Percentiles rank a stretch among this genome's conserved stretches.
phyloP scores from a whole-genome alignment of 495 filamentous ascomycete species.

The Tuber borchii region DNA sequence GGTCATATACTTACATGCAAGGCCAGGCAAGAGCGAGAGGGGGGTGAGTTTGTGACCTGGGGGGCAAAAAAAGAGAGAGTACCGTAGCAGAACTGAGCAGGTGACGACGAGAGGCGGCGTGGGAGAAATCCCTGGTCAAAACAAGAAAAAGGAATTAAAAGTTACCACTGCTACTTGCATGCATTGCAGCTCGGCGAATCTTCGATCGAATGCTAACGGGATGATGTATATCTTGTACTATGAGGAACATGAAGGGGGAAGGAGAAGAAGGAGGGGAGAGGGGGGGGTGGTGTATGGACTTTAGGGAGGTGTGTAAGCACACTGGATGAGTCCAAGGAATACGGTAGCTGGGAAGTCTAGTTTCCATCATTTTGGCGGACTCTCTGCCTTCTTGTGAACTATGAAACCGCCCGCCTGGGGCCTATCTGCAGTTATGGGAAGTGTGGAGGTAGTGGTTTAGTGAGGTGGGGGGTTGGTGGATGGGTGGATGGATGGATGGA shows the following conservation, averaged over 20 bases:
- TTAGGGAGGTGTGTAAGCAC: slow-evolving; percentile 24
- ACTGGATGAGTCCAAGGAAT: slow-evolving; percentile 6
- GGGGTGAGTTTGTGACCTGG: slow-evolving; percentile 38
- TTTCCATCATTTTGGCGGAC: slow-evolving; percentile 35
- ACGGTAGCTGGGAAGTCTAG: slow-evolving; percentile 27
- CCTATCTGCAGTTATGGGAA: slow-evolving; percentile 23
- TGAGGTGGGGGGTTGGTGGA: slow-evolving; percentile 27
- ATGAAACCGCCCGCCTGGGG: slow-evolving; percentile 33
- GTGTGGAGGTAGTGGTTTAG: slow-evolving; percentile 1
- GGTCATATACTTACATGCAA: slow-evolving; percentile 36
- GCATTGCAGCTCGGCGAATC: slow-evolving; percentile 40
- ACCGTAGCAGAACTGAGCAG: slow-evolving; percentile 32
- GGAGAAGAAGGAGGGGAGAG: slow-evolving; percentile 7
- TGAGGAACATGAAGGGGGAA: slow-evolving; percentile 13
- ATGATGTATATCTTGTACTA: slow-evolving; percentile 38
- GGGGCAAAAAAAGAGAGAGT: slow-evolving; percentile 8
- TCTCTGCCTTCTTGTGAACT: slow-evolving; percentile 31
- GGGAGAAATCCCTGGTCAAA: slow-evolving; percentile 41
- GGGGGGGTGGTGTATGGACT: slow-evolving; percentile 20
- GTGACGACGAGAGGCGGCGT: slow-evolving; percentile 40
- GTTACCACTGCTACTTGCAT: slow-evolving; percentile 36
- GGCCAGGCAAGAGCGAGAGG: slow-evolving; percentile 33
- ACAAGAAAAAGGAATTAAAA: slow-evolving; percentile 38
- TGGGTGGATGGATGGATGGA: slow-evolving; percentile 9
- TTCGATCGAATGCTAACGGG: slow-evolving; percentile 38